Conservation (phyloP, 345 rosid genomes). For the Psidium guajava region DNA sequence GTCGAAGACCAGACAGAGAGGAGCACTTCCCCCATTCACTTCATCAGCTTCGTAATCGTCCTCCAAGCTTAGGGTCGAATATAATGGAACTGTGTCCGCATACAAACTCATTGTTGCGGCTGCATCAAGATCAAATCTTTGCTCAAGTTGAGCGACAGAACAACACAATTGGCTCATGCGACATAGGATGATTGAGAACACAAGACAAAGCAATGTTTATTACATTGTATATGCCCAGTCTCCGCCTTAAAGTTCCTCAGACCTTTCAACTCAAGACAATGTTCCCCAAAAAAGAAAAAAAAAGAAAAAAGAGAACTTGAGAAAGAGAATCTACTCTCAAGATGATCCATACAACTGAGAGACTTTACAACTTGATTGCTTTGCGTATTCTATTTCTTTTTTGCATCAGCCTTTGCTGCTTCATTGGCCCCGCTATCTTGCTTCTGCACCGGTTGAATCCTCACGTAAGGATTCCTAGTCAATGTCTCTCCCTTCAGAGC, state of each 20-base stretch:
- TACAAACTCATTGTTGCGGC: neutral
- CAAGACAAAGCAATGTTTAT: neutral
- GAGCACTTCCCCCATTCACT: neutral
- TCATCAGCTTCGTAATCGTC: neutral
- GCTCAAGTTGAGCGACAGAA: neutral
- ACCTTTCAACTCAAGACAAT: neutral
- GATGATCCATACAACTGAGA: neutral
- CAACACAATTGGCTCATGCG: neutral
- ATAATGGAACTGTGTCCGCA: neutral
- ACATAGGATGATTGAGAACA: neutral
- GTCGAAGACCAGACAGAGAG: neutral
- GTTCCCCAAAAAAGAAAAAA: neutral
- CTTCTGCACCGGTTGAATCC: slow-evolving; percentile 62
- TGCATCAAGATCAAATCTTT: neutral
- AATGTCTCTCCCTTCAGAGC: slow-evolving; percentile 83
- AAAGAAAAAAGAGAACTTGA: neutral
- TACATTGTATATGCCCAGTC: neutral
- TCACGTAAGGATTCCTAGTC: slow-evolving; percentile 70
- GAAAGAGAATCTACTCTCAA: neutral
- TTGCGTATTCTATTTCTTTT: neutral
- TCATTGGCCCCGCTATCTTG: slow-evolving; percentile 13
- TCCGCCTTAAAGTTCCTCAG: neutral
- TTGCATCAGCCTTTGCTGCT: slow-evolving; percentile 5
- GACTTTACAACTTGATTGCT: neutral
- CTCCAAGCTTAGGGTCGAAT: neutral